These are phyloP conservation scores for Starmerella ratchasimensis DNA, from an alignment of 805 yeast species.

Conservation along the genomic window DNA sequence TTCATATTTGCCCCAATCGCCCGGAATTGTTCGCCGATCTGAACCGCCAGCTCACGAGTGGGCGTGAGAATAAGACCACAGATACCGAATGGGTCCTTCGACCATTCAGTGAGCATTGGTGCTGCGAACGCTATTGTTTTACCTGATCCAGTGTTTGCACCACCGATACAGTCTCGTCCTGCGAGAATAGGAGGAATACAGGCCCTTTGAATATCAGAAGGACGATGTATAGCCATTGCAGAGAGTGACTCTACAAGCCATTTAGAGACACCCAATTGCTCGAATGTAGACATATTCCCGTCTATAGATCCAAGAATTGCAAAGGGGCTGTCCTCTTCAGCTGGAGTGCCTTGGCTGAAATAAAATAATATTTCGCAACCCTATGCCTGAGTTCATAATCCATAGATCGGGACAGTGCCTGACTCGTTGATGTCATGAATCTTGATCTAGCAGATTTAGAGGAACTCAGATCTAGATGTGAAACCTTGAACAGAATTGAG, in stretches of 20 bases:
- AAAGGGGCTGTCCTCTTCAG: background rate
- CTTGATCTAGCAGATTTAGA: conserved; percentile 14
- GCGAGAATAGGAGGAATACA: conserved; percentile 76
- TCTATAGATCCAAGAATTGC: background rate
- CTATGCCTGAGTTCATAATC: background rate
- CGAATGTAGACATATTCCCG: conserved; percentile 30
- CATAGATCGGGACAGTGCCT: background rate
- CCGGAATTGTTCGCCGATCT: conserved; percentile 90
- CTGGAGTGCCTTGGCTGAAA: no score
- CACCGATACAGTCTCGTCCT: conserved; percentile 91
- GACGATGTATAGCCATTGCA: conserved; percentile 69
- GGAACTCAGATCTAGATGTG: conserved; percentile 19
- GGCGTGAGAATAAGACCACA: conserved; percentile 85
- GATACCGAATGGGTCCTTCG: conserved; percentile 87
- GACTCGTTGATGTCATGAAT: background rate
- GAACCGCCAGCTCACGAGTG: conserved; percentile 79
- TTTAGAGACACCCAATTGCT: conserved; percentile 58
- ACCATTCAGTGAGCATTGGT: conserved; percentile 93
- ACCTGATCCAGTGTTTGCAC: conserved; percentile 97
- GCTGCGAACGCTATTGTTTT: conserved; percentile 95
- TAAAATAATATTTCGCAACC: background rate
- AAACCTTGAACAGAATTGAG: conserved; percentile 61
- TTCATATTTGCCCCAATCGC: conserved; percentile 87
- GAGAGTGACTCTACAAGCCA: conserved; percentile 75
- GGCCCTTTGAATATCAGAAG: conserved; percentile 75